Conservation (phyloP, 2,329 filamentous ascomycete genomes). For the Stagonosporopsis chrysanthemi region DNA sequence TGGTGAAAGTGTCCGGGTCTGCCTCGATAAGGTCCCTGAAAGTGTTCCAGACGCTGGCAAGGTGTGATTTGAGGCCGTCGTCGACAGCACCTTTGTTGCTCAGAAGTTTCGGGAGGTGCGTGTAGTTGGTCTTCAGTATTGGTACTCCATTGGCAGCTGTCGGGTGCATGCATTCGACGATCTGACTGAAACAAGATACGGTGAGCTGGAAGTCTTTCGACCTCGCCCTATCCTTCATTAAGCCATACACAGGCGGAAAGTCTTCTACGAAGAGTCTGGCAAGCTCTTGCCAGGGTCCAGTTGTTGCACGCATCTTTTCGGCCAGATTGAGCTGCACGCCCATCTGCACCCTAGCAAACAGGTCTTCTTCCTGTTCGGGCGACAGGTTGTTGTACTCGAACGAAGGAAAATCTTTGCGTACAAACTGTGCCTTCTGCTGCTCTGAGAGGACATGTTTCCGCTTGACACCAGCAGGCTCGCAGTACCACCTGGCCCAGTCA, state of each 20-base stretch:
- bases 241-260: conserved; percentile 48
- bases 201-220: conserved; percentile 47
- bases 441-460: conserved; percentile 46
- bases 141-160: conserved; percentile 35
- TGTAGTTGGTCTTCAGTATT: conserved; percentile 30
- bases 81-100: conserved; percentile 37
- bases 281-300: conserved; percentile 56
- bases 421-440: conserved; percentile 48
- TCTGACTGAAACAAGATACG: conserved; percentile 47
- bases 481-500: conserved; percentile 37
- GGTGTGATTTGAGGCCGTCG: conserved; percentile 41
- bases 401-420: conserved; percentile 51
- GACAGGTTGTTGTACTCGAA: conserved; percentile 54
- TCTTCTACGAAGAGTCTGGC: conserved; percentile 53
- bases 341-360: conserved; percentile 58
- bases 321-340: conserved; percentile 55
- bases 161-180: conserved; percentile 46
- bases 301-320: conserved; percentile 57
- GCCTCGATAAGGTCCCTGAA: conserved; percentile 38
- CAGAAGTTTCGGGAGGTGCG: conserved; percentile 34
- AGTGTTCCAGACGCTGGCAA: conserved; percentile 43
- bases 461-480: conserved; percentile 16
- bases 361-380: conserved; percentile 55
- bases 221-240: conserved; percentile 40
- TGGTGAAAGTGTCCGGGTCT: conserved; percentile 40